These are phyloP conservation scores for Starmerella asiatica DNA, from an alignment of 805 yeast genomes.

Conservation along the genomic window DNA sequence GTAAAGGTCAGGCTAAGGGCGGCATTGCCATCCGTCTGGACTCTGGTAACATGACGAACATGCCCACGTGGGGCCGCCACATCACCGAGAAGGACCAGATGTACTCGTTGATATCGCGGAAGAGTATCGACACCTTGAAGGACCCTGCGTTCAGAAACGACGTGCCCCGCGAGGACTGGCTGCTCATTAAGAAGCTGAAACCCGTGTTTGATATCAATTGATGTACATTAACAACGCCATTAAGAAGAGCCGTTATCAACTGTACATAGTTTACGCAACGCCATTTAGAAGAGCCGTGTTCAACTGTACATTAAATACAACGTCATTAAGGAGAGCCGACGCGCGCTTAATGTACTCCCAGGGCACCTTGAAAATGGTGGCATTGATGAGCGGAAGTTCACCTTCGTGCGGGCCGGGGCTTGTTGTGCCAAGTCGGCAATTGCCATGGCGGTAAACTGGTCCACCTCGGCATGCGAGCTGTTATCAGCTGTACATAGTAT, in stretches of 20 bases:
- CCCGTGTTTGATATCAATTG: conserved; percentile 72
- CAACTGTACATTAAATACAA: too few species aligned
- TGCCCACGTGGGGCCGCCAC: conserved; percentile 98
- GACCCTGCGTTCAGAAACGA: conserved; percentile 95
- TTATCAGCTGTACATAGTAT: not conserved
- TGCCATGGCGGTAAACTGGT: too few species aligned
- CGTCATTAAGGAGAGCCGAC: too few species aligned
- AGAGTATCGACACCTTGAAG: conserved; percentile 89
- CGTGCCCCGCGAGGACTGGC: conserved; percentile 93
- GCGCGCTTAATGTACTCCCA: too few species aligned
- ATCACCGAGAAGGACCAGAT: conserved; percentile 84
- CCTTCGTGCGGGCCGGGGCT: too few species aligned
- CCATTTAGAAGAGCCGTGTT: too few species aligned
- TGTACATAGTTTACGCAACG: too few species aligned
- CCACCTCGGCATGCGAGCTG: not conserved
- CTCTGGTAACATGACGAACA: conserved; percentile 68
- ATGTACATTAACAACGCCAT: too few species aligned
- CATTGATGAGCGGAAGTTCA: too few species aligned
- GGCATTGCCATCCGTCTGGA: conserved; percentile 99
- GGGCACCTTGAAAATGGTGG: too few species aligned
- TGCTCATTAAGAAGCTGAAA: conserved; percentile 76
- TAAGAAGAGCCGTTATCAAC: too few species aligned
- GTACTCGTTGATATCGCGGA: conserved; percentile 82
- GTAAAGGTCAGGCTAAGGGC: conserved; percentile 90
- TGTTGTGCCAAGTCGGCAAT: too few species aligned